Base-by-base conservation (phyloP, 805 yeast species). In the Saccharomycopsis malanga region DNA sequence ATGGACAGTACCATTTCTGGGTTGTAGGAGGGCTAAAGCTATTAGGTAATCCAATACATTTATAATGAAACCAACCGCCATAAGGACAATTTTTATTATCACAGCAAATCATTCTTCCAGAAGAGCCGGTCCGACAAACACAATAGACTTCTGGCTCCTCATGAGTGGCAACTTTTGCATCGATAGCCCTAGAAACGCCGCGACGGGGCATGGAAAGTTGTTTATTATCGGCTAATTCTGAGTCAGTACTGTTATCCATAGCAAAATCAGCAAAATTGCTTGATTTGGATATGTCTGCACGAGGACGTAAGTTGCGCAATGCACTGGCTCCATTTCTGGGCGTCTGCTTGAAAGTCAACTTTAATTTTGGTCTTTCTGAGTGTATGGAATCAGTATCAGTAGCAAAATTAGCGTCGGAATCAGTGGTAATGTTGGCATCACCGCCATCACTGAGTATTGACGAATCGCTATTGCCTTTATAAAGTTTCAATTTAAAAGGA, bases 71-170 rank as follows among this genome's bases (percentile, higher is more conserved):
- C 94, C 93, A 84, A 58, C 81, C 87, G 32, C 64, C 71, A 24
- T 45, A 45, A 50, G 76, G 68, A 64, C 97, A 89, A 32, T 76
- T 72, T 2, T 71, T 71, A 56, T 86, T 78, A 61, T 89, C 97
- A 63, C 98, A 91, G 0, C 91, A 96, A 53, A 91, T 74, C 98
- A 91, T 91, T 44, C 76, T 77, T 1, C 97, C 97, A 46, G 58
- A 64, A 4, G 77, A 69, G 1, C 64, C 66, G 3, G 65, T 62
- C 4, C 67, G 60, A 50, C 84, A 78, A 12, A 66, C 44, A 53
- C 83, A 78, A 54, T 74, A 78, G 1, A 56, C 42, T 14, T 44
- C 55, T 6, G 52, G 52, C 9, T 54, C 58, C n/a, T 48, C 57
- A 2, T n/a, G n/a, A n/a, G n/a, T n/a, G n/a, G 30, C 30, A 12